Percentiles rank a stretch among this genome's conserved stretches.
phyloP scores from a whole-genome alignment of 1,139 yeast genomes.

The Blastobotrys ciferrii region DNA sequence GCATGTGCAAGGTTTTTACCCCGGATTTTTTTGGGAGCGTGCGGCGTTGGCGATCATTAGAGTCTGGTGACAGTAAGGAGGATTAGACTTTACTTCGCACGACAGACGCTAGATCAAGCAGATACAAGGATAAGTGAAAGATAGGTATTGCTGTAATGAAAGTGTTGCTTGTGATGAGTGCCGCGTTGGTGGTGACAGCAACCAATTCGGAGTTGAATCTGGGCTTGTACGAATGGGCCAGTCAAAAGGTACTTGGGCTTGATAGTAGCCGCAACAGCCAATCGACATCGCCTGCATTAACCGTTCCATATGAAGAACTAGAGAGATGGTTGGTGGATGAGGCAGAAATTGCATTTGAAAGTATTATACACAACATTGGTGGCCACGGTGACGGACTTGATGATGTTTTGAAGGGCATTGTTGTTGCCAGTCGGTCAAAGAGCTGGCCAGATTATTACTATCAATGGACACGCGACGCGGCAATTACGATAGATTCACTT shows the following conservation, averaged over 20 bases:
- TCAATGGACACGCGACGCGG: slow-evolving; percentile 91
- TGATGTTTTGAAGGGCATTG: slow-evolving; percentile 62
- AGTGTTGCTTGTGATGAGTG: not conserved
- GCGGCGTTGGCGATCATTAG: too few relatives aligned
- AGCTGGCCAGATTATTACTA: slow-evolving; percentile 71
- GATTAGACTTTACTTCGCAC: too few relatives aligned
- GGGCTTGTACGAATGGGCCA: not conserved
- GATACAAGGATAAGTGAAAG: too few relatives aligned
- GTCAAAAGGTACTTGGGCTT: slow-evolving; percentile 2
- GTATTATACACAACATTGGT: slow-evolving; percentile 64
- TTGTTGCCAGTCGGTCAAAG: slow-evolving; percentile 81
- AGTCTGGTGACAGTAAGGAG: too few relatives aligned
- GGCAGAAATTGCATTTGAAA: slow-evolving; percentile 48
- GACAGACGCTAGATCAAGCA: too few relatives aligned
- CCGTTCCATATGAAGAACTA: slow-evolving; percentile 41
- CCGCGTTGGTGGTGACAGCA: not conserved
- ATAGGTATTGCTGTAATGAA: not conserved
- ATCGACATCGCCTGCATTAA: slow-evolving; percentile 1
- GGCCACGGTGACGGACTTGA: slow-evolving; percentile 40
- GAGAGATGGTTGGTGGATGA: slow-evolving; percentile 59
- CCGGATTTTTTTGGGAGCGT: too few relatives aligned
- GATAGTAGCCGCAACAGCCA: not conserved
- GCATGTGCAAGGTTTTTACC: too few relatives aligned
- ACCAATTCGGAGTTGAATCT: not conserved
- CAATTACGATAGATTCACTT: slow-evolving; percentile 71